These are phyloP conservation scores for Aspergillus clavatus DNA, from an alignment of 2,329 filamentous ascomycete genomes.

Conservation along the genomic window DNA sequence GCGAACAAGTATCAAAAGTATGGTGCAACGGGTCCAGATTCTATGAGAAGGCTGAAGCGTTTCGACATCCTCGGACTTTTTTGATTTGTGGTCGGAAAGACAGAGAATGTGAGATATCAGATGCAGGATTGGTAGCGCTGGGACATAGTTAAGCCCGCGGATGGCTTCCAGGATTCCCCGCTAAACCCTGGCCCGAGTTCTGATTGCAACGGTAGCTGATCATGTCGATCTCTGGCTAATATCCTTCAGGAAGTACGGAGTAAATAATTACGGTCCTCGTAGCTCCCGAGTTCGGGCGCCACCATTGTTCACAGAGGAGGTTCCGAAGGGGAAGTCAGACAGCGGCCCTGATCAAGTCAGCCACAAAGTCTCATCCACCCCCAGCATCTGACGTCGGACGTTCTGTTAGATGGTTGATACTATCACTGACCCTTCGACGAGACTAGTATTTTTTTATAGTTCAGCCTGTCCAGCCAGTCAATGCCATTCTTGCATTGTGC, in stretches of 20 bases:
- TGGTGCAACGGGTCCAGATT: background rate
- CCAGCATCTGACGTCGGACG: background rate
- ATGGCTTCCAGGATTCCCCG: slow-evolving; percentile 16
- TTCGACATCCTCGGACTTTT: background rate
- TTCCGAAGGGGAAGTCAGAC: background rate
- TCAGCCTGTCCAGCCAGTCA: too few species aligned
- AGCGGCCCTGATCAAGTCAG: background rate
- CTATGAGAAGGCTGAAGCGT: background rate
- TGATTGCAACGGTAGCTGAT: slow-evolving; percentile 7
- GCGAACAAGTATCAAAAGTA: background rate
- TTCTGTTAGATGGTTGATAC: background rate
- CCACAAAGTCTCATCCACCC: background rate
- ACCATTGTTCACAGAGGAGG: background rate
- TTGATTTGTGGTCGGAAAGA: background rate
- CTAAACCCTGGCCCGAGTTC: slow-evolving; percentile 7
- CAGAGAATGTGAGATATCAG: slow-evolving; percentile 27
- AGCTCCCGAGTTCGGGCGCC: background rate
- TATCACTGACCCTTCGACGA: too few species aligned
- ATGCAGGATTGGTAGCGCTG: slow-evolving; percentile 4
- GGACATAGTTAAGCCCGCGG: slow-evolving; percentile 6
- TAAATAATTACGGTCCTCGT: too few species aligned
- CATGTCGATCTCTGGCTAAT: slow-evolving; percentile 6
- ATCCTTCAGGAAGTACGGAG: background rate
- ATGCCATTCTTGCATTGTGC: background rate
- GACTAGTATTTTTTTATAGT: too few species aligned